Evolutionary conservation across 192 early-diverging fungal species (phyloP).

Genomic region (Cetraspora pellucida): DNA sequence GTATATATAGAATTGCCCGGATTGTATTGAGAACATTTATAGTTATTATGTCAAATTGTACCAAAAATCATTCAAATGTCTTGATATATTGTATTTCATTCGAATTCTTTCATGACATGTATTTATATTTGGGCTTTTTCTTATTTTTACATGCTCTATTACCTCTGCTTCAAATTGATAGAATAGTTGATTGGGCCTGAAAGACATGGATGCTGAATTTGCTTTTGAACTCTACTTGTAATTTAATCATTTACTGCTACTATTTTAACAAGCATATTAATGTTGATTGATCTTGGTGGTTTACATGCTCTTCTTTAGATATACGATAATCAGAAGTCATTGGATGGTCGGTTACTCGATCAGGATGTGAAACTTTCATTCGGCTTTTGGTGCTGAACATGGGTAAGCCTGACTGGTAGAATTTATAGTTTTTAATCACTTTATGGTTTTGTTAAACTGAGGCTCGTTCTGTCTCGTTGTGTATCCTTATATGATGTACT

Average conservation of each 20-base stretch:
- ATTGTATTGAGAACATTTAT: constrained; percentile 6
- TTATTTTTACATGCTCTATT: not conserved
- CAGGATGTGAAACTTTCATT: not conserved
- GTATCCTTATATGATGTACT: not conserved
- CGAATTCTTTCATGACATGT: not conserved
- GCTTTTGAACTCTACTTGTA: not conserved
- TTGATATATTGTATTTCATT: constrained; percentile 9
- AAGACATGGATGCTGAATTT: not conserved
- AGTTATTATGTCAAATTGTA: not conserved
- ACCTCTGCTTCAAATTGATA: not conserved
- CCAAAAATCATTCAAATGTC: constrained; percentile 3
- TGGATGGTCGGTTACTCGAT: not conserved
- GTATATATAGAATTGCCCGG: constrained; percentile 9
- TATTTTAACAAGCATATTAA: constrained; percentile 4
- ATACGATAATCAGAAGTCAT: constrained; percentile 12
- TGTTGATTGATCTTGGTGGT: not conserved
- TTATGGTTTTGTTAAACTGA: not conserved
- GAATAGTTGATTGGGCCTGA: not conserved
- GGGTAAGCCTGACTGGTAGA: constrained; percentile 2
- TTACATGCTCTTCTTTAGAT: constrained; percentile 15
- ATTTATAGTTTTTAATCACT: not conserved
- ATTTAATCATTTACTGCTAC: not conserved
- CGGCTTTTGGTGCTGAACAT: not conserved
- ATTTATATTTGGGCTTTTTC: not conserved
- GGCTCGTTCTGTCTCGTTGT: not conserved